Base-by-base conservation (phyloP, 202 grass and related monocot species). In the Schoenoplectus triqueter region DNA sequence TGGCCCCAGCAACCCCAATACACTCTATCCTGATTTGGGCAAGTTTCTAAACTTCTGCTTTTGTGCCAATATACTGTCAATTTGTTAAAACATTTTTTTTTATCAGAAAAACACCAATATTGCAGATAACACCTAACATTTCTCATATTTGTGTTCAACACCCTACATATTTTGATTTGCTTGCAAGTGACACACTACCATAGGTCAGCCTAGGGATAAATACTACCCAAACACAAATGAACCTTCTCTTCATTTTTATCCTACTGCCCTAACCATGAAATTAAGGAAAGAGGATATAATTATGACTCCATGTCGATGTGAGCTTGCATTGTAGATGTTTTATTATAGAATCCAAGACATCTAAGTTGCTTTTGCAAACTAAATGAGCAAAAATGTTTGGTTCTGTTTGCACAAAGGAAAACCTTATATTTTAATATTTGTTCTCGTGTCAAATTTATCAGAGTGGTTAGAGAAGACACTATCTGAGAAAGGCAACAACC, bases 11-110 rank as follows among this genome's bases (percentile, higher is more conserved):
- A 73, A 98, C 89, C 84, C 89, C 51, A 85, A 87, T 49, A 94
- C 96, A 22, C 93, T 99, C 84, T 90, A 94, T 72, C 96, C 92
- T 73, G 93, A 99, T 85, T 40, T 91, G 63, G 90, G 96, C 90
- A 90, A 91, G 82, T 72, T 86, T 19, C 10, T 66, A 64, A 46
- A 40, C n/a, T 67, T 18, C 41, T 62, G 10, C 5, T 17, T 5
- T 77, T 77, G 44, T 62, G 1, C 7, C 15, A 0, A 13, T 66
- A 51, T 50, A 52, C 15, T 20, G 2, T 52, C 47, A 82, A 52
- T 82, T 67, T 48, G 10, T 67, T 31, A 82, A 67, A 31, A 31
- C 31, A 31, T 31, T 31, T 82, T 67, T 5, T 45, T 71, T 83
- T 17, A 56, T 44, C 17, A 0, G 6, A 60, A 42, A 2, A 7